Conservation (phyloP, 148 eudicot species). For the Limonium bicolor region DNA sequence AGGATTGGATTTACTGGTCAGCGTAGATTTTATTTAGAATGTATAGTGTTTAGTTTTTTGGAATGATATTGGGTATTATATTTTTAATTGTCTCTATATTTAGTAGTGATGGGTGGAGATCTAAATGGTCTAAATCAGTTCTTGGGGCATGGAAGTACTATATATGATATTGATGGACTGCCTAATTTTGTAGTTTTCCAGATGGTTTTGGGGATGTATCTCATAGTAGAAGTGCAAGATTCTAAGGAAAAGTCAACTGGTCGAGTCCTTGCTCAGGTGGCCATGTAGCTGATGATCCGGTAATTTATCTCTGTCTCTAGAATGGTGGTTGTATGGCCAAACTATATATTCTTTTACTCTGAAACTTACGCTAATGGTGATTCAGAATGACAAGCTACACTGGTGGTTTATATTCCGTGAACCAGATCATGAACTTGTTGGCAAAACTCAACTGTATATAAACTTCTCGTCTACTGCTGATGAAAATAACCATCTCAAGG, state of each 20-base stretch:
- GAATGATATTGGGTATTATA: too few relatives aligned
- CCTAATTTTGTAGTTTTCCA: slow-evolving; percentile 69
- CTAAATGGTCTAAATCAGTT: too few relatives aligned
- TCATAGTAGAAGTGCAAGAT: slow-evolving; percentile 70
- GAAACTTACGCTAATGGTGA: slow-evolving; percentile 6
- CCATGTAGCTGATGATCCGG: slow-evolving; percentile 76
- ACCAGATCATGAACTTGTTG: slow-evolving; percentile 93
- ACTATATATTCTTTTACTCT: too few relatives aligned
- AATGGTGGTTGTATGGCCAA: too few relatives aligned
- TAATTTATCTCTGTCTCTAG: slow-evolving; percentile 18
- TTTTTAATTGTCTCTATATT: too few relatives aligned
- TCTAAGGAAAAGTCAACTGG: slow-evolving; percentile 69
- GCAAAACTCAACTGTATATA: slow-evolving; percentile 65
- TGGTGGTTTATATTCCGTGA: slow-evolving; percentile 90
- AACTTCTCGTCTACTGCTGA: slow-evolving; percentile 65
- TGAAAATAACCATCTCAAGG: slow-evolving; percentile 60
- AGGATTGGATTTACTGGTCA: too few relatives aligned
- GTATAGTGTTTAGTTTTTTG: too few relatives aligned
- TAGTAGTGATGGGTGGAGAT: too few relatives aligned
- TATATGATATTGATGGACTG: too few relatives aligned
- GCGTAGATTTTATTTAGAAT: too few relatives aligned
- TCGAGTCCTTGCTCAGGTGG: slow-evolving; percentile 80
- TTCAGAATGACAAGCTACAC: slow-evolving; percentile 90
- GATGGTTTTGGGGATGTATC: slow-evolving; percentile 92
- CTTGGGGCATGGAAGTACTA: too few relatives aligned